Evolutionary conservation across 352 stramenopile genomes (phyloP), one percentile per base, ranked within the genome.

Genomic region (Thalassiosira livingstoniorum): DNA sequence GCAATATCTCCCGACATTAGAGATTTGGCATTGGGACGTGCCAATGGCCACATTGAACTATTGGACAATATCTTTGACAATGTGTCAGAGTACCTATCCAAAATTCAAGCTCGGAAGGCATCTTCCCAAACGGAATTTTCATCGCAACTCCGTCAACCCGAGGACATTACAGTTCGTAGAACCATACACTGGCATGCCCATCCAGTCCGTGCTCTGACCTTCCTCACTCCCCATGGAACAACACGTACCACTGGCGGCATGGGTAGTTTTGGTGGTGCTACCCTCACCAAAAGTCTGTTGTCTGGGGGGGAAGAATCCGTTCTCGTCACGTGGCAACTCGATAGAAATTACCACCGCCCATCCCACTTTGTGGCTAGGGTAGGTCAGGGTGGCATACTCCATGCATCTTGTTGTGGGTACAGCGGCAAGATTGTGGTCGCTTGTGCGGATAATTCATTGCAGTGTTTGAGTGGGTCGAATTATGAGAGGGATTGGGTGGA

Each of bases 161-260:
- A 71, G 27, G 69, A 72, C 4, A 54, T 73, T 13, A 84, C 88
- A 21, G 70, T 92, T 7, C 74, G 61, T 47, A 70, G 78, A 21
- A 83, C 78, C 11, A 60, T 93, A 2, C 90, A 93, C 45, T 94
- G 90, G 90, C 90, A 94, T 73, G 66, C 90, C 21, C 89, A 93
- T 78, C 80, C 90, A 18, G 88, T 93, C 0, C 62, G 78, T n/a
- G 79, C 79, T 1, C 47, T 94, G 39, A 34, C 79, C 1, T 93
- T 87, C 73, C 62, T 87, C 35, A 53, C 61, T 0, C 32, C 61
- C 29, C 51, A 58, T 47, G 69, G 27, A n/a, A 53, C 45, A 18
- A 53, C 47, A 27, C 66, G 32, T 18, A 25, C 32, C 23, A 37
- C 32, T n/a, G 65, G 54, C 13, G 61, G 29, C 2, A 45, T 55